phyloP scores from a whole-genome alignment of 495 filamentous ascomycete species.

The Friedmanniomyces endolithicus region DNA sequence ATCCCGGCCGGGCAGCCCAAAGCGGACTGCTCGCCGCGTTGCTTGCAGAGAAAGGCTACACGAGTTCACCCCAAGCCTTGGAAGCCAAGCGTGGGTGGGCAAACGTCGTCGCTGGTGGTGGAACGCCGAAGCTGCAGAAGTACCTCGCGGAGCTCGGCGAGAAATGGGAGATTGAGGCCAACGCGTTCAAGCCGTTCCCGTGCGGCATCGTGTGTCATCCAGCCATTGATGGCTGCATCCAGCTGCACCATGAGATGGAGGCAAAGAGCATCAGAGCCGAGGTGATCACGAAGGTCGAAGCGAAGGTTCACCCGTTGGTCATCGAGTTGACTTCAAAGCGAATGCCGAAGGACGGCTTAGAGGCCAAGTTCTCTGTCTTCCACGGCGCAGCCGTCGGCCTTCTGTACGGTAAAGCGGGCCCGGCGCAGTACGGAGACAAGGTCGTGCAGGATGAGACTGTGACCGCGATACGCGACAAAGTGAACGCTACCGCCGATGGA shows the following conservation, averaged over 20 bases:
- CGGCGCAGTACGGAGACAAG: conserved; percentile 37
- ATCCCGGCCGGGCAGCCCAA: conserved; percentile 41
- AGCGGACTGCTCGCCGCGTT: conserved; percentile 40
- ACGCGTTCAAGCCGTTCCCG: conserved; percentile 45
- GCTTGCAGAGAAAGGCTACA: conserved; percentile 37
- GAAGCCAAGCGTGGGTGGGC: conserved; percentile 45
- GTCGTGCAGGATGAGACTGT: conserved; percentile 33
- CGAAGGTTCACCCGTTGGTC: conserved; percentile 40
- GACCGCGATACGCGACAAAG: conserved; percentile 32
- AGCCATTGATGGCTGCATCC: conserved; percentile 39
- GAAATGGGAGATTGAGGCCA: conserved; percentile 40
- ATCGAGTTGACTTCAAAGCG: conserved; percentile 42
- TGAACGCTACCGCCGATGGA: conserved; percentile 33
- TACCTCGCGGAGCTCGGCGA: conserved; percentile 28
- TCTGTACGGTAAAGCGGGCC: conserved; percentile 40
- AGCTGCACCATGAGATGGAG: conserved; percentile 33
- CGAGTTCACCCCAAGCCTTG: conserved; percentile 35
- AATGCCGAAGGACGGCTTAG: conserved; percentile 37
- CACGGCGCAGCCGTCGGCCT: conserved; percentile 40
- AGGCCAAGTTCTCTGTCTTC: conserved; percentile 44
- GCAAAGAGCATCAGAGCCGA: conserved; percentile 20
- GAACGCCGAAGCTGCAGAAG: conserved; percentile 27
- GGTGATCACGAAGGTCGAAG: conserved; percentile 25
- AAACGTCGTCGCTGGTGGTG: conserved; percentile 35
- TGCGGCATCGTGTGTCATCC: conserved; percentile 48